Conservation (phyloP, 768 basidiomycete species). For the Naganishia randhawae region DNA sequence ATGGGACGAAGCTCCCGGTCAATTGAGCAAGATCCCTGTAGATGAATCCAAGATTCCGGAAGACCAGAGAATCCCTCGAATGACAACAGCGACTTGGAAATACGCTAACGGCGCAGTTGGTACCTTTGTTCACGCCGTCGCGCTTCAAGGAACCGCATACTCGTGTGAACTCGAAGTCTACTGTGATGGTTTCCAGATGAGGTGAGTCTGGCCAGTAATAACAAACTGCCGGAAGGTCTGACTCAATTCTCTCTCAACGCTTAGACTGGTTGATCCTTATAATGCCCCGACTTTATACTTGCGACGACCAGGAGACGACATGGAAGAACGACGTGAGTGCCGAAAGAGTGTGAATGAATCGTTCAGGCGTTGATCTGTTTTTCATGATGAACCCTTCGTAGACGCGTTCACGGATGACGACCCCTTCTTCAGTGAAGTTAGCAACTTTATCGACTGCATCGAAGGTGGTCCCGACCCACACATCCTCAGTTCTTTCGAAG, state of each 20-base stretch:
- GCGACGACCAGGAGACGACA: conserved; percentile 55
- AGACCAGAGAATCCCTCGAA: conserved; percentile 87
- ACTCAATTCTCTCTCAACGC: conserved; percentile 27
- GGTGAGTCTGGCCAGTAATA: conserved; percentile 27
- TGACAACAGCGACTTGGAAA: conserved; percentile 94
- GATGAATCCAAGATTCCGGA: conserved; percentile 80
- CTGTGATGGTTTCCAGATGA: conserved; percentile 76
- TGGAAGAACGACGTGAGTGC: conserved; percentile 48
- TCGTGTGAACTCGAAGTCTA: conserved; percentile 91
- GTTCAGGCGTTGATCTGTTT: not conserved
- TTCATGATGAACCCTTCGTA: conserved; percentile 30
- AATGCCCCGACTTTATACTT: conserved; percentile 82
- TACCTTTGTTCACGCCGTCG: conserved; percentile 80
- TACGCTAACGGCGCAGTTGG: conserved; percentile 93
- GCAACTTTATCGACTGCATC: conserved; percentile 80
- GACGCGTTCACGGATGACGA: conserved; percentile 40
- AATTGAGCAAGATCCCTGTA: conserved; percentile 71
- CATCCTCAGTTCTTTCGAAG: conserved; percentile 80
- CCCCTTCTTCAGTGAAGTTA: conserved; percentile 74
- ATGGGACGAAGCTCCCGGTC: conserved; percentile 83
- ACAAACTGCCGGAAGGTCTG: not conserved
- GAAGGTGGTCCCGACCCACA: conserved; percentile 78
- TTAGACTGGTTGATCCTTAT: conserved; percentile 68
- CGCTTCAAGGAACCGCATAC: conserved; percentile 87
- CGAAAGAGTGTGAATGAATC: not conserved